Conservation (phyloP, 1,284 basidiomycete genomes). For the Golubevia sp. region DNA sequence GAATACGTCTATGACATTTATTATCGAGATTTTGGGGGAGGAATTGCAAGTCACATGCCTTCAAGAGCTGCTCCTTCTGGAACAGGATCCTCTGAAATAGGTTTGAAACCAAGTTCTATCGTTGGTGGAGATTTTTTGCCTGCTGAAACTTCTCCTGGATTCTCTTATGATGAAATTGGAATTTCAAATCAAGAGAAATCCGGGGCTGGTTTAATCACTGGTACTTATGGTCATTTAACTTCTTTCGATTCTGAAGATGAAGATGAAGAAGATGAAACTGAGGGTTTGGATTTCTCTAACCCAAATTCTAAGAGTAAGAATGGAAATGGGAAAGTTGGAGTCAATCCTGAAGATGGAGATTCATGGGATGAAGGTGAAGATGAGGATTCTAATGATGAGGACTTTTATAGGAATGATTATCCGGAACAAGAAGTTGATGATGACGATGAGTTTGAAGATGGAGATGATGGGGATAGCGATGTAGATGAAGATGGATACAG, state of each 20-base stretch:
- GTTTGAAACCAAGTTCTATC: slow-evolving; percentile 19
- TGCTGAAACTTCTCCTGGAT: slow-evolving; percentile 8
- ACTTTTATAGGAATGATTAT: slow-evolving; percentile 56
- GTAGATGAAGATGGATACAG: slow-evolving; percentile 8
- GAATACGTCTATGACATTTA: slow-evolving; percentile 58
- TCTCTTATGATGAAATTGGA: slow-evolving; percentile 14
- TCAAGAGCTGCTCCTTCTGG: slow-evolving; percentile 9
- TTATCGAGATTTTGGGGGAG: slow-evolving; percentile 29
- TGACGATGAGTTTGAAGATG: slow-evolving; percentile 36
- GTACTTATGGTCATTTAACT: slow-evolving; percentile 5
- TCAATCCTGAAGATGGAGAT: slow-evolving; percentile 23
- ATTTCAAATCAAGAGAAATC: slow-evolving; percentile 20
- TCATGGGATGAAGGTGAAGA: slow-evolving; percentile 48
- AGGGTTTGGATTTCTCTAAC: background rate
- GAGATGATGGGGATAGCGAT: slow-evolving; percentile 20
- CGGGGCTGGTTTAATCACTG: slow-evolving; percentile 13
- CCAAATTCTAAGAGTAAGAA: slow-evolving; percentile 5
- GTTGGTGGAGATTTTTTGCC: slow-evolving; percentile 21
- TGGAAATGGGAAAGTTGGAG: slow-evolving; percentile 20
- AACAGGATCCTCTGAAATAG: slow-evolving; percentile 18
- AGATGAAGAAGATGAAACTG: background rate
- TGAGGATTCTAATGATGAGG: slow-evolving; percentile 57
- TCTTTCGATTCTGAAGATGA: background rate
- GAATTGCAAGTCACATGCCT: slow-evolving; percentile 9
- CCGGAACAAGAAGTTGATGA: slow-evolving; percentile 43